Base-by-base conservation (phyloP, 2,329 filamentous ascomycete species). In the Kalmusia sp. region DNA sequence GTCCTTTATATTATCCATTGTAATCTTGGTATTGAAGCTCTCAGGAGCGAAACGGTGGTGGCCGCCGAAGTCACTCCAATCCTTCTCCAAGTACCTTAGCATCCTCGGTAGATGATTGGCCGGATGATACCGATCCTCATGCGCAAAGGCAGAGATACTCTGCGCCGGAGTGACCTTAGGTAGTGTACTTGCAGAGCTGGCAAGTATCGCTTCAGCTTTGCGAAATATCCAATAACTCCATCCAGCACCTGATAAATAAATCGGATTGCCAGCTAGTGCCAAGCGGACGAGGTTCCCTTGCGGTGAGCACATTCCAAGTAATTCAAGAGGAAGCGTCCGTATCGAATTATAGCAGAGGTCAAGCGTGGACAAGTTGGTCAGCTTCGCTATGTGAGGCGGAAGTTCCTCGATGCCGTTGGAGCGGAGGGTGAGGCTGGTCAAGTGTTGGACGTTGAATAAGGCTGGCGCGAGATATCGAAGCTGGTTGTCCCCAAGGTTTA, bases 371-470 rank as follows among this genome's bases (percentile, higher is more conserved):
- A 73, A 58, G 27, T 62, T 65, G 0, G 21, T 30, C 2, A 73
- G 51, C 2, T 57, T 57, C 12, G 54, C 40, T 11, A 73, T 65
- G 3, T 64, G 58, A 30, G 68, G 57, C 2, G 70, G 70, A 6
- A 73, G 48, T 33, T 69, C 61, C 17, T 60, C 44, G 25, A 73
- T 69, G 2, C 54, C 11, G 46, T 72, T 72, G 17, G 57, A 19
- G 15, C 61, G 54, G 5, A 73, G 39, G 3, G 45, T 54, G 1
- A 73, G 65, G 3, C 49, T 51, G 6, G 63, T 68, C n/a, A 73
- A 57, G 41, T 64, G 46, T 25, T 65, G 54, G 2, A 72, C 14
- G 14, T 51, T 43, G 54, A 72, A 73, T 2, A 73, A 52, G 1
- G 59, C 52, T 7, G 65, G 65, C 3, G 56, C 52, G 12, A 70